A percentile compares a stretch with the other conserved stretches of the same genome.
These are phyloP conservation scores for Zizania palustris DNA, from an alignment of 202 grass and related monocot species.

Conservation along the genomic window DNA sequence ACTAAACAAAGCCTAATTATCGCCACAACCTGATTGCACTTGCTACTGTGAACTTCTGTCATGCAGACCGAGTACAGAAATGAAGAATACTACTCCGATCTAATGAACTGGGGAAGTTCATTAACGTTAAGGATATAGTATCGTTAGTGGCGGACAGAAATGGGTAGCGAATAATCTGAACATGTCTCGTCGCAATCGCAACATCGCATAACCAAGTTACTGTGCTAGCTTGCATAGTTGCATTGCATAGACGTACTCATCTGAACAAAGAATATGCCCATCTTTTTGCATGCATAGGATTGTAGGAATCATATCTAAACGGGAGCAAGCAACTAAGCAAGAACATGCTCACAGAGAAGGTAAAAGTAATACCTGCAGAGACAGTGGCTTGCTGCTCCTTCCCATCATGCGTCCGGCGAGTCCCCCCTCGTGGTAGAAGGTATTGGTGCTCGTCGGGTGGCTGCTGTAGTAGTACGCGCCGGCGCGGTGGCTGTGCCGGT, in stretches of 20 bases:
- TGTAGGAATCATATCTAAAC: background rate
- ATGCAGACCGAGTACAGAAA: background rate
- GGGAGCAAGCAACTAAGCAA: background rate
- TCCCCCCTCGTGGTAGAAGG: slow-evolving; percentile 49
- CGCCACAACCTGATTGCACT: background rate
- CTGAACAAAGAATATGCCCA: background rate
- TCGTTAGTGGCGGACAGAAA: background rate
- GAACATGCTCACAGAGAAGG: background rate
- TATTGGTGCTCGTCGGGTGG: slow-evolving; percentile 63
- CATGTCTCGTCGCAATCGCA: slow-evolving; percentile 31
- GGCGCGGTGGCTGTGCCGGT: slow-evolving; percentile 52
- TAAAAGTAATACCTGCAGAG: slow-evolving; percentile 62
- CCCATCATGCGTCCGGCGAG: slow-evolving; percentile 55
- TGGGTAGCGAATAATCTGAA: slow-evolving; percentile 34
- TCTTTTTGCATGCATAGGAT: background rate
- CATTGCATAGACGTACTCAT: slow-evolving; percentile 31
- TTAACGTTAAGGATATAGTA: background rate
- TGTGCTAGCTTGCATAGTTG: slow-evolving; percentile 48
- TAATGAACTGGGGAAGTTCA: background rate
- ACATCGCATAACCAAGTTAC: slow-evolving; percentile 28
- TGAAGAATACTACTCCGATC: background rate
- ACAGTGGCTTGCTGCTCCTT: slow-evolving; percentile 63
- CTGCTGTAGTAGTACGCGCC: slow-evolving; percentile 74
- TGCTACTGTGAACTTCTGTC: background rate
- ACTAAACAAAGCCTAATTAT: background rate